Base-by-base conservation (phyloP, 2,329 filamentous ascomycete species). In the Fusarium poae region DNA sequence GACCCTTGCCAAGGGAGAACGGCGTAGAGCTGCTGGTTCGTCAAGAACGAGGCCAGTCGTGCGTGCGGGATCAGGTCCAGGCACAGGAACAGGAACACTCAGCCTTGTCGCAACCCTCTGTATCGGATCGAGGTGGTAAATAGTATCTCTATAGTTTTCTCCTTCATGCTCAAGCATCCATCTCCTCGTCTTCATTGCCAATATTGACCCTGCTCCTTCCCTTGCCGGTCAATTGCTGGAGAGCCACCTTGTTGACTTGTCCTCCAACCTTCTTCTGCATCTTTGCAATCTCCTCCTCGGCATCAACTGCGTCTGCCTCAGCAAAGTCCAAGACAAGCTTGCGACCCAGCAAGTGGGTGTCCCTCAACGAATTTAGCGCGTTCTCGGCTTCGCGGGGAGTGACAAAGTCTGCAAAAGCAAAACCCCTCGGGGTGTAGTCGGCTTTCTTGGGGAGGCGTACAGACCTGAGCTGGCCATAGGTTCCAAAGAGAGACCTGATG, bases 361-460 rank as follows among this genome's bases (percentile, higher is more conserved):
- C 93, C 78, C 90, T 91, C 72, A 99, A 85, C 55, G 96, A 92
- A 74, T 94, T 92, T 85, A 98, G 91, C 52, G 96, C 96, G 80
- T 94, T 97, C 77, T 87, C 84, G 66, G 96, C 96, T 83, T 99
- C 96, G 71, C 92, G 91, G 68, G 93, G 87, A 68, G 93, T 97
- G 68, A 94, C 90, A 80, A 98, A 99, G 77, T 98, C 94, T 46
- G 94, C 95, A 84, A 99, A 99, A 56, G 94, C 96, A 81, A 97
- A 99, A 61, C 96, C 96, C 80, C 95, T 91, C 75, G 94, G 90
- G 54, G 89, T 89, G 73, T 90, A 89, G 82, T 97, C 93, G 79
- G 97, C 95, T 81, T 97, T 98, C 83, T 97, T 94, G 54, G 96
- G 96, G 76, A 99, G 88, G 68, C 96, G 92, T 65, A 99, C 93